phyloP scores from a whole-genome alignment of 2,329 filamentous ascomycete species.

The Didymella arachidicola region DNA sequence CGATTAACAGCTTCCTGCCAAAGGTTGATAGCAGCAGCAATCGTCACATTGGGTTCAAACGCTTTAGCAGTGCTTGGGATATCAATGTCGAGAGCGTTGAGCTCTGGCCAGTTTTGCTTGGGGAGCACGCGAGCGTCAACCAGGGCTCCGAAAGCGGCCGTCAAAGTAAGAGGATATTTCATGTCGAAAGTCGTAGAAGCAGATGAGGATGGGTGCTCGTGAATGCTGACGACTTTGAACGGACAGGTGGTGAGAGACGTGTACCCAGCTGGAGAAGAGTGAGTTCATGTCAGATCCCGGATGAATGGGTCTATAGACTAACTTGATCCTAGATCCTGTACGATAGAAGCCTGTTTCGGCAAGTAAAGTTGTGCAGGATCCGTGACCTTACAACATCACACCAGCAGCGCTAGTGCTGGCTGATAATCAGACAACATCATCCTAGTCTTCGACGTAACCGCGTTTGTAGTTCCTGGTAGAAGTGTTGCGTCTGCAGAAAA shows the following conservation, averaged over 20 bases:
- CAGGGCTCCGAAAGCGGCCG: neutral
- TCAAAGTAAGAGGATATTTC: neutral
- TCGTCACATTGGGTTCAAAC: neutral
- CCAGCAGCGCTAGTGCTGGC: slow-evolving; percentile 2
- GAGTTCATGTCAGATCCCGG: neutral
- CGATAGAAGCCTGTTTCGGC: neutral
- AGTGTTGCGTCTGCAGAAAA: neutral
- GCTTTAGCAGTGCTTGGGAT: neutral
- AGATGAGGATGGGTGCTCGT: too few species aligned
- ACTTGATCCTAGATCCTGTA: neutral
- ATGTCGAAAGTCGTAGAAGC: neutral
- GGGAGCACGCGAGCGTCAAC: neutral
- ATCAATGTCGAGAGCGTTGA: neutral
- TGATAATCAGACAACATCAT: neutral
- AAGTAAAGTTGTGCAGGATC: neutral
- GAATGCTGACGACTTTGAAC: neutral
- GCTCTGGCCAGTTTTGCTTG: neutral
- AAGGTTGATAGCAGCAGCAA: neutral
- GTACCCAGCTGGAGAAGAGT: neutral
- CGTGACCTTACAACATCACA: neutral
- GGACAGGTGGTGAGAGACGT: neutral
- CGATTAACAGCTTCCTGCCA: slow-evolving; percentile 6
- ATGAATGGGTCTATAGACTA: too few species aligned
- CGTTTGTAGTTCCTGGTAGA: too few species aligned
- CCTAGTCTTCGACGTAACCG: neutral